Evolutionary conservation across 306 rosid genomes (phyloP).

Genomic region (Cucumis melo): DNA sequence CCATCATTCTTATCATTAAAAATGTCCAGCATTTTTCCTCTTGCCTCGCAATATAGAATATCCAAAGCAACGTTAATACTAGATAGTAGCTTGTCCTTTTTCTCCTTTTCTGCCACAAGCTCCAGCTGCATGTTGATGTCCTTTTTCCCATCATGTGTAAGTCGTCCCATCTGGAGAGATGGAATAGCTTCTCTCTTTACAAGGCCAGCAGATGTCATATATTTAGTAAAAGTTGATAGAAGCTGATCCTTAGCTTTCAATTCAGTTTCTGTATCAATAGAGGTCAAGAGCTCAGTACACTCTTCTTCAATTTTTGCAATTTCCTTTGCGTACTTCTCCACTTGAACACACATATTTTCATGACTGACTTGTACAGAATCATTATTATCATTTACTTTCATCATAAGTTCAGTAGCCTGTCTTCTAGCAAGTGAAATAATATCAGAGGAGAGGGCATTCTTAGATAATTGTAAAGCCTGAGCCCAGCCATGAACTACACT

Average conservation of each 20-base stretch:
- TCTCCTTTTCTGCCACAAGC: slow-evolving; percentile 48
- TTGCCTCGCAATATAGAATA: slow-evolving; percentile 45
- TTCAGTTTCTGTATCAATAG: slow-evolving; percentile 62
- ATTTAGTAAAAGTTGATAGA: slow-evolving; percentile 53
- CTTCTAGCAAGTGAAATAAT: slow-evolving; percentile 68
- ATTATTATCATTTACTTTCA: slow-evolving; percentile 36
- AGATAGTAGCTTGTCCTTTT: slow-evolving; percentile 37
- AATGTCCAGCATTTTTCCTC: slow-evolving; percentile 31
- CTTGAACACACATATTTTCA: slow-evolving; percentile 52
- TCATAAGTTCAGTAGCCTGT: slow-evolving; percentile 75
- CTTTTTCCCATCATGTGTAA: slow-evolving; percentile 37
- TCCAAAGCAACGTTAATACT: slow-evolving; percentile 45
- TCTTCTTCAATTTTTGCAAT: slow-evolving; percentile 64
- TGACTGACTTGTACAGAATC: slow-evolving; percentile 46
- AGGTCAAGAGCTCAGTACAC: slow-evolving; percentile 46
- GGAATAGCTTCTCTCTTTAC: slow-evolving; percentile 29
- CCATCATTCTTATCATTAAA: slow-evolving; percentile 26
- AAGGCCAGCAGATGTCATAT: slow-evolving; percentile 53
- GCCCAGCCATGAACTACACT: slow-evolving; percentile 94
- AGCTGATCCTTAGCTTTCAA: slow-evolving; percentile 64
- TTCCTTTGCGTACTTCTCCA: slow-evolving; percentile 52
- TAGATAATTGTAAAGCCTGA: slow-evolving; percentile 62
- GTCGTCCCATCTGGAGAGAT: slow-evolving; percentile 27
- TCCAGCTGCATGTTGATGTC: slow-evolving; percentile 29
- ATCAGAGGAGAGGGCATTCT: slow-evolving; percentile 60